These are phyloP conservation scores for Verticillium dahliae DNA, from an alignment of 2,329 filamentous ascomycete genomes.

Conservation along the genomic window DNA sequence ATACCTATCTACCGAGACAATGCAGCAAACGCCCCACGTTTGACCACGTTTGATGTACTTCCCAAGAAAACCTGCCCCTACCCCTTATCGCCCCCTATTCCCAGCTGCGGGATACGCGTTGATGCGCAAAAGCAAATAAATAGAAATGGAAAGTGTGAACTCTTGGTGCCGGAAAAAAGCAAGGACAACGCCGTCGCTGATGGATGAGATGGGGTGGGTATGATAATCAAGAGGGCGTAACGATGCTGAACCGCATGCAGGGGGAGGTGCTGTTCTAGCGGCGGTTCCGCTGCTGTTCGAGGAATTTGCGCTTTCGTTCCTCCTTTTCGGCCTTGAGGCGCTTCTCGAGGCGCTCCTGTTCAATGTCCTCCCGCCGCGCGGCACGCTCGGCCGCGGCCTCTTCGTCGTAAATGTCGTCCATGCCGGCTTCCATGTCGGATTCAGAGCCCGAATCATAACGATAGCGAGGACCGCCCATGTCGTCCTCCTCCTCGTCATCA, in stretches of 20 bases:
- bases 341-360: constrained; percentile 57
- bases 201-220: constrained; percentile 15
- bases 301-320: constrained; percentile 37
- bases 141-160: not conserved
- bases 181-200: constrained; percentile 31
- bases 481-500: constrained; percentile 47
- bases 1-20: not conserved
- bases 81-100: not conserved
- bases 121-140: not conserved
- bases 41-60: not conserved
- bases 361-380: constrained; percentile 61
- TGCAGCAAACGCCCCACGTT: not conserved
- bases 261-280: not conserved
- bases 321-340: constrained; percentile 57
- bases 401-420: constrained; percentile 68
- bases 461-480: constrained; percentile 30
- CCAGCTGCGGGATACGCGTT: not conserved
- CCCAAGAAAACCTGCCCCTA: not conserved
- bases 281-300: constrained; percentile 15
- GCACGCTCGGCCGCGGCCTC: constrained; percentile 55
- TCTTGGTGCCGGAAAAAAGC: not conserved
- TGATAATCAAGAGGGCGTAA: not conserved
- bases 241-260: not conserved
- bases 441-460: constrained; percentile 59
- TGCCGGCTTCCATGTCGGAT: constrained; percentile 73